phyloP scores from a whole-genome alignment of 1,139 yeast genomes.

The Candida dubliniensis region DNA sequence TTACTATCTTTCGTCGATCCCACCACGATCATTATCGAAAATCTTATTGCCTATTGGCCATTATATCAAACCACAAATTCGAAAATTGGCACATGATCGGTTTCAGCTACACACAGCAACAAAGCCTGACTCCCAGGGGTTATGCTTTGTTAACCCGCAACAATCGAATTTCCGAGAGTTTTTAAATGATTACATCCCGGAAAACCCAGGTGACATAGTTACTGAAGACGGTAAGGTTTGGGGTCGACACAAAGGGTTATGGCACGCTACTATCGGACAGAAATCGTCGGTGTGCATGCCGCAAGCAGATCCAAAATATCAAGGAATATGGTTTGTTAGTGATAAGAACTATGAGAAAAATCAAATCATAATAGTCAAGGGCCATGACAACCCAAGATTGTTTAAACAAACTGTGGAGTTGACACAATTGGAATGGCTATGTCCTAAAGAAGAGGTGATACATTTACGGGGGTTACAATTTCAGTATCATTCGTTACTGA shows the following conservation, averaged over 20 bases:
- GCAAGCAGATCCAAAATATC: constrained; percentile 71
- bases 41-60: constrained; percentile 81
- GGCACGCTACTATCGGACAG: constrained; percentile 96
- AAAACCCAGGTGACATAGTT: constrained; percentile 74
- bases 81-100: constrained; percentile 57
- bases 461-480: constrained; percentile 33
- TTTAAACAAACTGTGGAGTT: constrained; percentile 47
- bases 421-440: constrained; percentile 53
- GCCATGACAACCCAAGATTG: constrained; percentile 62
- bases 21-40: constrained; percentile 43
- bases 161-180: constrained; percentile 68
- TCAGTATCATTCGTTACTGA: constrained; percentile 73
- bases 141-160: constrained; percentile 83
- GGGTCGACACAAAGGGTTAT: constrained; percentile 82
- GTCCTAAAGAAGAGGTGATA: constrained; percentile 16
- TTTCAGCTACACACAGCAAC: constrained; percentile 54
- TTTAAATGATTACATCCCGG: constrained; percentile 68
- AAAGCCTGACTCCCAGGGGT: constrained; percentile 92
- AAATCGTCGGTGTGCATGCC: constrained; percentile 78
- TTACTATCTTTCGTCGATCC: constrained; percentile 76
- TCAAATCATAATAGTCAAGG: constrained; percentile 76
- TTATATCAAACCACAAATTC: constrained; percentile 68
- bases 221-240: constrained; percentile 73
- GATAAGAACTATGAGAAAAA: constrained; percentile 64
- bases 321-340: constrained; percentile 86